Evolutionary conservation across 2,329 filamentous ascomycete species (phyloP).

Genomic region (Didymella segeticola): DNA sequence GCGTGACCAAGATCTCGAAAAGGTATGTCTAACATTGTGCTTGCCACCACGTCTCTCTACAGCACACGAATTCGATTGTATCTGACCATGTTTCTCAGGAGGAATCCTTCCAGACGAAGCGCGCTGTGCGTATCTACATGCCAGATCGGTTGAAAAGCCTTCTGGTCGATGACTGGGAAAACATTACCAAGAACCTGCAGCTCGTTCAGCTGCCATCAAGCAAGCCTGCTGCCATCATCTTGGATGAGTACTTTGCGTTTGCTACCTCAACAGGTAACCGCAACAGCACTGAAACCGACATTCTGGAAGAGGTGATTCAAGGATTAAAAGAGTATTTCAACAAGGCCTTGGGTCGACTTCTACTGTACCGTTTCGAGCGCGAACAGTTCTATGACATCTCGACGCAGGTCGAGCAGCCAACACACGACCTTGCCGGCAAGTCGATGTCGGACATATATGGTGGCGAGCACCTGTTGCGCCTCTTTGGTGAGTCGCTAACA

Average conservation of each 20-base stretch:
- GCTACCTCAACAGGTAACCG: slow-evolving; percentile 66
- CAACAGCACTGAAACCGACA: slow-evolving; percentile 74
- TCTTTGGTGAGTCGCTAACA: slow-evolving; percentile 73
- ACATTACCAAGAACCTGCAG: slow-evolving; percentile 93
- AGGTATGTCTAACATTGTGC: slow-evolving; percentile 58
- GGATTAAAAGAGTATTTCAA: slow-evolving; percentile 95
- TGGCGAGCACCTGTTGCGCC: slow-evolving; percentile 85
- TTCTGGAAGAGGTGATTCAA: slow-evolving; percentile 86
- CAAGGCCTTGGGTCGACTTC: slow-evolving; percentile 82
- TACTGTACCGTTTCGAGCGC: slow-evolving; percentile 94
- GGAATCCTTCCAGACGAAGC: slow-evolving; percentile 82
- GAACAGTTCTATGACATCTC: slow-evolving; percentile 82
- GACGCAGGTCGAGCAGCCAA: slow-evolving; percentile 68
- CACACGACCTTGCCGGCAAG: slow-evolving; percentile 72
- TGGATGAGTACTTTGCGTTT: slow-evolving; percentile 83
- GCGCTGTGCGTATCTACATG: slow-evolving; percentile 83
- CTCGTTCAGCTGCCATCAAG: slow-evolving; percentile 83
- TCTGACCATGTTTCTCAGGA: slow-evolving; percentile 66
- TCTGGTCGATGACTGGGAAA: slow-evolving; percentile 98
- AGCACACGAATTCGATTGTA: not conserved
- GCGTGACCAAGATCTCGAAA: slow-evolving; percentile 82
- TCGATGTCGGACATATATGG: slow-evolving; percentile 84
- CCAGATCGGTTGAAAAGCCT: slow-evolving; percentile 90
- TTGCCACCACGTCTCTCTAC: not conserved
- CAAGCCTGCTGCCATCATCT: slow-evolving; percentile 76